Conservation (phyloP, 1,284 basidiomycete genomes). For the Sanghuangporus weigelae region DNA sequence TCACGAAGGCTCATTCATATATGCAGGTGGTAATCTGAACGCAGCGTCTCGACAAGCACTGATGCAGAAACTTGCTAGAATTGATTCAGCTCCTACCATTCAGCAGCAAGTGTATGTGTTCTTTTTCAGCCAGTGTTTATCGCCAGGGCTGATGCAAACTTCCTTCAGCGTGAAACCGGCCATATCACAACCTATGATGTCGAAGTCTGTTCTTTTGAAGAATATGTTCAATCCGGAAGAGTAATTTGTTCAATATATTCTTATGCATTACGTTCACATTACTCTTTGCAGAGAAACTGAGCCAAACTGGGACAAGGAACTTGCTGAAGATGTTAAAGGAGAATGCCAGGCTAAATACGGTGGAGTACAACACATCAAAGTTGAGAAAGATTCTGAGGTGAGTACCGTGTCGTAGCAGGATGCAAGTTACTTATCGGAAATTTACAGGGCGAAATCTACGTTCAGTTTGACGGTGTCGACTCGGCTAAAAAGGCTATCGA, state of each 20-base stretch:
- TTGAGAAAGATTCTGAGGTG: constrained; percentile 92
- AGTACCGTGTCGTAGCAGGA: constrained; percentile 22
- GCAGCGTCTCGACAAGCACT: constrained; percentile 93
- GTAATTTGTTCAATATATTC: constrained; percentile 39
- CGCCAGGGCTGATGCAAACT: constrained; percentile 16
- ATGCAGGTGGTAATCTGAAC: constrained; percentile 84
- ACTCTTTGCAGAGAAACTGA: constrained; percentile 76
- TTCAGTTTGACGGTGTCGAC: constrained; percentile 83
- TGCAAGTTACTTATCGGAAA: neutral
- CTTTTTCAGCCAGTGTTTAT: constrained; percentile 3
- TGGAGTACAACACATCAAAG: constrained; percentile 78
- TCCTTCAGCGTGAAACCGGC: constrained; percentile 51
- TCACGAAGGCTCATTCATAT: neutral
- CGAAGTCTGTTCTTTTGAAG: constrained; percentile 80
- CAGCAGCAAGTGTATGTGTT: constrained; percentile 54
- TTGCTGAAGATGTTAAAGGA: constrained; percentile 92
- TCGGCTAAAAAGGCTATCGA: constrained; percentile 80
- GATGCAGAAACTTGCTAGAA: constrained; percentile 98
- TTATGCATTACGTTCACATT: constrained; percentile 1
- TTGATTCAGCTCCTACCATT: constrained; percentile 56
- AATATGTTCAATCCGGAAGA: constrained; percentile 98
- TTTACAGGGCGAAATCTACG: constrained; percentile 94
- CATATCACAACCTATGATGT: constrained; percentile 76
- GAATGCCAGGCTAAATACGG: constrained; percentile 95
- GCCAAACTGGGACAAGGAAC: constrained; percentile 92